Conservation (phyloP, 1,284 basidiomycete species). For the Leccinum subfulvum region DNA sequence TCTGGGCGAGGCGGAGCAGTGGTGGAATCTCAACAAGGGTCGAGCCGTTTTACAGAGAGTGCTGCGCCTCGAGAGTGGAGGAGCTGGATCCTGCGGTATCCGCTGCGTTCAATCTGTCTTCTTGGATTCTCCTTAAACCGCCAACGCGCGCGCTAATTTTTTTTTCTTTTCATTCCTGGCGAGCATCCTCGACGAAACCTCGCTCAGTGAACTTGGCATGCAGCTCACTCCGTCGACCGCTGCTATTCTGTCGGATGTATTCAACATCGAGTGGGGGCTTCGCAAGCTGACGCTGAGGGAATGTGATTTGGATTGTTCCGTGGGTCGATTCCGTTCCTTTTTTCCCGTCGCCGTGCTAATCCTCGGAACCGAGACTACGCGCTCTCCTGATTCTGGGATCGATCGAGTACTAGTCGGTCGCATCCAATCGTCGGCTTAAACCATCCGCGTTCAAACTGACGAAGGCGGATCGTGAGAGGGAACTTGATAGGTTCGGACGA, state of each 20-base stretch:
- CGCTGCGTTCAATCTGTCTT: slow-evolving; percentile 60
- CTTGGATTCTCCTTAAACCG: slow-evolving; percentile 22
- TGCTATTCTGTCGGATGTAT: slow-evolving; percentile 81
- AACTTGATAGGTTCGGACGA: slow-evolving; percentile 41
- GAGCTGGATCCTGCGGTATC: slow-evolving; percentile 64
- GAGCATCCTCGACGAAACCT: slow-evolving; percentile 39
- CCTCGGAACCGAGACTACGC: slow-evolving; percentile 40
- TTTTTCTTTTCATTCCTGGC: slow-evolving; percentile 36
- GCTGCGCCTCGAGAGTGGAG: slow-evolving; percentile 77
- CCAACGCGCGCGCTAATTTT: not conserved
- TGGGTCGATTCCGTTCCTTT: no score
- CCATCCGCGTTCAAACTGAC: slow-evolving; percentile 77
- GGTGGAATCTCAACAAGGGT: slow-evolving; percentile 78
- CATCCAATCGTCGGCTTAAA: slow-evolving; percentile 84
- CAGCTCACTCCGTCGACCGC: slow-evolving; percentile 71
- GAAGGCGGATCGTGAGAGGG: slow-evolving; percentile 47
- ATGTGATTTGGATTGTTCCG: slow-evolving; percentile 60
- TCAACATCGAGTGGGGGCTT: slow-evolving; percentile 88
- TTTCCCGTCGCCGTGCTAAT: no score
- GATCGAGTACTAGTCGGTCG: slow-evolving; percentile 81
- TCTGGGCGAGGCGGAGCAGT: slow-evolving; percentile 48
- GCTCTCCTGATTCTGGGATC: slow-evolving; percentile 83
- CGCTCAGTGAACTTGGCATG: slow-evolving; percentile 24
- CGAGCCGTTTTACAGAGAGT: slow-evolving; percentile 78
- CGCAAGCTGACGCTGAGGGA: slow-evolving; percentile 80